phyloP scores from a whole-genome alignment of 352 stramenopile genomes.

The Peronospora farinosa region DNA sequence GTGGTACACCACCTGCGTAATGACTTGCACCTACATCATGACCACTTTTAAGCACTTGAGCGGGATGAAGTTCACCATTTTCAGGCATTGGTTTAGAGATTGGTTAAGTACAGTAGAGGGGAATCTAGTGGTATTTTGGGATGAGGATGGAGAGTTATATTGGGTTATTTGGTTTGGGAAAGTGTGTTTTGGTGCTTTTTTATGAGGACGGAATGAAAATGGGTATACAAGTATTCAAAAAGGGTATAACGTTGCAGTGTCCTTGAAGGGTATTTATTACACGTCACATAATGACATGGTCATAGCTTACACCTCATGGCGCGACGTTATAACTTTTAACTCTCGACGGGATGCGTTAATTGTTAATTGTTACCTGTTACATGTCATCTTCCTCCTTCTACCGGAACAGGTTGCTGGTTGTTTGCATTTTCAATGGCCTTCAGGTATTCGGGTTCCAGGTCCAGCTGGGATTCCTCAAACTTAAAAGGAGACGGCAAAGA shows the following conservation, averaged over 20 bases:
- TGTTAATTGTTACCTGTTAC: constrained; percentile 23
- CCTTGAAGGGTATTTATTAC: no score
- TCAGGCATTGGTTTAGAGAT: constrained; percentile 19
- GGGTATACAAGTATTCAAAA: no score
- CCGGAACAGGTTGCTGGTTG: constrained; percentile 12
- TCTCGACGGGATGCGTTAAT: constrained; percentile 24
- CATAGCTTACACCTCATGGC: constrained; percentile 21
- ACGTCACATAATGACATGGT: no score
- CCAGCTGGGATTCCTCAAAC: constrained; percentile 22
- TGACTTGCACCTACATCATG: constrained; percentile 66
- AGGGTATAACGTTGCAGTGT: no score
- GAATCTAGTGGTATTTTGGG: no score
- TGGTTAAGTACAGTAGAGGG: no score
- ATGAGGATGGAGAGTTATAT: no score
- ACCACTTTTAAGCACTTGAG: constrained; percentile 71
- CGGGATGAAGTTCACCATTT: constrained; percentile 56
- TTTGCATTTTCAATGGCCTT: constrained; percentile 22
- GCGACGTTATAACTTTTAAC: constrained; percentile 19
- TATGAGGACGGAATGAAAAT: no score
- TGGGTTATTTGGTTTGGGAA: no score
- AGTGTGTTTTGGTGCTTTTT: no score
- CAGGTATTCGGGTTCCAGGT: constrained; percentile 35
- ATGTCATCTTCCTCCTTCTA: constrained; percentile 25
- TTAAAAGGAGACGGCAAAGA: constrained; percentile 28
- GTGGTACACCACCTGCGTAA: constrained; percentile 59